Conservation (phyloP, 2,329 filamentous ascomycete genomes). For the Aspergillus udagawae region DNA sequence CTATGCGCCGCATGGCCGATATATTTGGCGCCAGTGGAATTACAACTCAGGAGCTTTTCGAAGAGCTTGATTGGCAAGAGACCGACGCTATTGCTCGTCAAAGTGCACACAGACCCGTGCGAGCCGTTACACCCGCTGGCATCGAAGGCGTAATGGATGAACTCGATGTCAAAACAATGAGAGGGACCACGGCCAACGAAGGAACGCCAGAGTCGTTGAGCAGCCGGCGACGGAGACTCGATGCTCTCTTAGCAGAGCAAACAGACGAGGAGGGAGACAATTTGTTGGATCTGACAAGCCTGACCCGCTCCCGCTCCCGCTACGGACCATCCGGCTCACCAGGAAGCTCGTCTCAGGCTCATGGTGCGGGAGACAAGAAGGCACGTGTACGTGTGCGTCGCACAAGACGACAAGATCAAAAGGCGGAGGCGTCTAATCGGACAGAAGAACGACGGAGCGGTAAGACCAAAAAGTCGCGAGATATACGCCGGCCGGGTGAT, state of each 20-base stretch:
- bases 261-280: slow-evolving; percentile 15
- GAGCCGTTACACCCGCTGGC: slow-evolving; percentile 21
- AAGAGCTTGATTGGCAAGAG: slow-evolving; percentile 41
- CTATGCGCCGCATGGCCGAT: slow-evolving; percentile 67
- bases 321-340: slow-evolving; percentile 3
- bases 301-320: slow-evolving; percentile 17
- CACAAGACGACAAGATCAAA: slow-evolving; percentile 20
- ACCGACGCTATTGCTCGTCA: slow-evolving; percentile 35
- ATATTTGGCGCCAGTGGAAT: slow-evolving; percentile 69
- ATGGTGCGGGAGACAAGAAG: slow-evolving; percentile 11
- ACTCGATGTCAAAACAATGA: slow-evolving; percentile 25
- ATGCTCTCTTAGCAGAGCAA: slow-evolving; percentile 10
- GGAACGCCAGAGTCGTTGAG: slow-evolving; percentile 6
- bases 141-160: slow-evolving; percentile 35
- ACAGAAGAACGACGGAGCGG: slow-evolving; percentile 17
- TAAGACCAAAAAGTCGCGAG: slow-evolving; percentile 15
- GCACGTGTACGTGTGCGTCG: slow-evolving; percentile 24
- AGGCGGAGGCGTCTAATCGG: slow-evolving; percentile 10
- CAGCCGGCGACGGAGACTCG: slow-evolving; percentile 8
- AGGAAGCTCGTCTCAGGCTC: slow-evolving; percentile 1
- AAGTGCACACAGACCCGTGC: slow-evolving; percentile 12
- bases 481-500: slow-evolving; percentile 46
- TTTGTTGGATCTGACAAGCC: slow-evolving; percentile 16
- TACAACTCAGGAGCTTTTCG: slow-evolving; percentile 57
- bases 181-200: slow-evolving; percentile 6